phyloP scores from a whole-genome alignment of 768 basidiomycete species.

The Heimioporus sp. region DNA sequence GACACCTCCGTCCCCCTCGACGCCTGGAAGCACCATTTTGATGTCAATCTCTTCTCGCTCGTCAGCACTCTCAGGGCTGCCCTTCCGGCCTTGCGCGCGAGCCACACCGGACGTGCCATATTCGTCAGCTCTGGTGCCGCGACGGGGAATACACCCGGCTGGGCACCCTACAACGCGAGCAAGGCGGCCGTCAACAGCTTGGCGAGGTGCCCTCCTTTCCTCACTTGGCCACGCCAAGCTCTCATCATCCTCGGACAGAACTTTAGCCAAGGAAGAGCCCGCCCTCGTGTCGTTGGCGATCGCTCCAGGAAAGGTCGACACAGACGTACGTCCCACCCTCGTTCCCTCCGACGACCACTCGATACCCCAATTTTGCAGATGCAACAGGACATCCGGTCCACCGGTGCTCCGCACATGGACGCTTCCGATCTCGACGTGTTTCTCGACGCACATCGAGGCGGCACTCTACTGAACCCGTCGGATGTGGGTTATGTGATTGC shows the following conservation, averaged over 20 bases:
- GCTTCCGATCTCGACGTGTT: slow-evolving; percentile 56
- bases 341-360: background rate
- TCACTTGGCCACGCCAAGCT: background rate
- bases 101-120: slow-evolving; percentile 63
- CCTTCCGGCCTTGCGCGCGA: slow-evolving; percentile 67
- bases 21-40: slow-evolving; percentile 71
- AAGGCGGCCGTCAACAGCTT: slow-evolving; percentile 92
- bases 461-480: slow-evolving; percentile 73
- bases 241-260: slow-evolving; percentile 44
- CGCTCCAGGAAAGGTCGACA: slow-evolving; percentile 88
- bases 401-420: slow-evolving; percentile 54
- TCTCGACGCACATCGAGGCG: slow-evolving; percentile 52
- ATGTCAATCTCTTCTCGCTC: slow-evolving; percentile 87
- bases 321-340: slow-evolving; percentile 48
- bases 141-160: slow-evolving; percentile 59
- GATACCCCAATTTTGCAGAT: slow-evolving; percentile 46
- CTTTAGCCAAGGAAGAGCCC: slow-evolving; percentile 83
- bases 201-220: slow-evolving; percentile 49
- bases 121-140: slow-evolving; percentile 89
- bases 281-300: slow-evolving; percentile 70
- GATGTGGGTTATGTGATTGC: slow-evolving; percentile 80
- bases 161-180: slow-evolving; percentile 80
- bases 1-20: slow-evolving; percentile 48
- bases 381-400: slow-evolving; percentile 57
- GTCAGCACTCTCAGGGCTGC: slow-evolving; percentile 64